Percentiles rank a stretch among this genome's conserved stretches.
phyloP scores from a whole-genome alignment of 306 rosid species.

The Vigna unguiculata region DNA sequence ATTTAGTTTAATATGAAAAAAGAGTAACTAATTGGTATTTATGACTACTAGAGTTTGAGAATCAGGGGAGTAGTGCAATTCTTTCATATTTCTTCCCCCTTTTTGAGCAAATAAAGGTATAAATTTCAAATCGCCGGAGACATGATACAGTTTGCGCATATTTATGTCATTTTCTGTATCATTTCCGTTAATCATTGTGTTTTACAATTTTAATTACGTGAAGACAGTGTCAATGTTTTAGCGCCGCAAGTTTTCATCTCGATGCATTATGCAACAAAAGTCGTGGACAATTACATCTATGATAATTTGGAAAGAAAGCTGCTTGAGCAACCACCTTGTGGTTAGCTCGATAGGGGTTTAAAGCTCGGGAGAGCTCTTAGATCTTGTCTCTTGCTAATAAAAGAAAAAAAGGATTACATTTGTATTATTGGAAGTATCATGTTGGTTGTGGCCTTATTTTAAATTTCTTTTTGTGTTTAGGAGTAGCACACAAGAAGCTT shows the following conservation, averaged over 20 bases:
- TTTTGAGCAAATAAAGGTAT: constrained; percentile 8
- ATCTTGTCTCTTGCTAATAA: constrained; percentile 1
- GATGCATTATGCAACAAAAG: constrained; percentile 1
- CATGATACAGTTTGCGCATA: background rate
- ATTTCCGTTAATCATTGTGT: constrained; percentile 15
- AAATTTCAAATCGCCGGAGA: constrained; percentile 2
- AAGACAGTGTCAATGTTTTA: constrained; percentile 4
- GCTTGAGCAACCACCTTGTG: constrained; percentile 19
- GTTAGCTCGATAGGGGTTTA: background rate
- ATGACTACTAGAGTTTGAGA: constrained; percentile 1
- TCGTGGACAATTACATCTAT: background rate
- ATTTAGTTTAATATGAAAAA: constrained; percentile 15
- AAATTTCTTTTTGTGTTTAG: constrained; percentile 53
- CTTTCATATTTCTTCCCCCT: background rate
- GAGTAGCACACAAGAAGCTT: constrained; percentile 75
- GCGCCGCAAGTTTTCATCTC: background rate
- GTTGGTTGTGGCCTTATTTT: constrained; percentile 35
- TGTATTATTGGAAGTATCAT: constrained; percentile 31
- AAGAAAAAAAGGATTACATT: background rate
- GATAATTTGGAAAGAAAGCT: constrained; percentile 7
- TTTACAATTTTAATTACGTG: background rate
- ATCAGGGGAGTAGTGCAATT: background rate
- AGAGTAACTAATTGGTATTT: background rate
- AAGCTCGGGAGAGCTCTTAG: constrained; percentile 25
- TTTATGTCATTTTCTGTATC: constrained; percentile 34